Base-by-base conservation (phyloP, 2,329 filamentous ascomycete genomes). In the Dissoconium aciculare region DNA sequence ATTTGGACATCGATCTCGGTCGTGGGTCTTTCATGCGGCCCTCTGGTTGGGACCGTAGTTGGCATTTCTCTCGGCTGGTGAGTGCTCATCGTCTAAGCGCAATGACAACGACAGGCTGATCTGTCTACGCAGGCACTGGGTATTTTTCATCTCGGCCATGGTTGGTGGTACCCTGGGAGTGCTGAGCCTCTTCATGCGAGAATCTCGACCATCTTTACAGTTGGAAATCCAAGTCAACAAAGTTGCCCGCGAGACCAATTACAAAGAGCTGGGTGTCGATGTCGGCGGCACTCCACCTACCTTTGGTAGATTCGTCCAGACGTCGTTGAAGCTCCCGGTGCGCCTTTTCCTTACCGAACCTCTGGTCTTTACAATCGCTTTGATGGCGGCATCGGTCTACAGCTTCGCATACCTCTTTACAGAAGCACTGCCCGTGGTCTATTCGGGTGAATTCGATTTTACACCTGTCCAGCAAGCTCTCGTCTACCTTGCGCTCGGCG, bases 401-500 rank as follows among this genome's bases (percentile, higher is more conserved):
- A 59, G 54, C 1, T 46, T 66, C n/a, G 57, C 66, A 15, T 67
- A 66, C 36, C 54, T 65, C 11, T 62, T 64, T 38, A 58, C 61
- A 0, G 60, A 64, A 46, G 53, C 57, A 0, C 40, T 65, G 0
- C 47, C 50, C 1, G 40, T 50, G 0, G 52, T 65, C 3, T 66
- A 61, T 40, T 32, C 48, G 16, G 23, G 33, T 3, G 34, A 26
- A 14, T 47, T 39, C 28, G 50, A 51, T 3, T 53, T 63, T 38
- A 38, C 45, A 3, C 32, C 36, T 2, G 40, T 50, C 1, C 41
- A 56, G 3, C 43, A 80, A 77, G 36, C 54, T 39, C 43, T 60
- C 49, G 26, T 53, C 56, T 66, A 77, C 54, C 63, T 63, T 47
- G 40, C 57, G 66, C 43, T 83, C 74, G 50, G 81, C 73, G 56